Conservation (phyloP, 352 stramenopile genomes). For the Pythium rhizo-oryzae region DNA sequence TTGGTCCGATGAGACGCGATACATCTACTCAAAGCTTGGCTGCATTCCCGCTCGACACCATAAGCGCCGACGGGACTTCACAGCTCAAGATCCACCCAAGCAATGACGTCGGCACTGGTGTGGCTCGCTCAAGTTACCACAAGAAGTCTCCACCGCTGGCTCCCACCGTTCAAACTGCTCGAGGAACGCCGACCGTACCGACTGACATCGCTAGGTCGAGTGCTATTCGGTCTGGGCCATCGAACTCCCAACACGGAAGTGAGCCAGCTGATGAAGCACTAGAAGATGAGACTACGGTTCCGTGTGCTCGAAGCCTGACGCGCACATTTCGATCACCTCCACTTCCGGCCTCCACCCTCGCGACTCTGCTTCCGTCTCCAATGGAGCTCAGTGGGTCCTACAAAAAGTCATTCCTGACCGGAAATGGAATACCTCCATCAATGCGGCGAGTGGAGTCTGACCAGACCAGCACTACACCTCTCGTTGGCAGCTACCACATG, state of each 20-base stretch:
- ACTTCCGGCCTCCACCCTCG: neutral
- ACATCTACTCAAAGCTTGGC: neutral
- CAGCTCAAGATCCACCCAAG: neutral
- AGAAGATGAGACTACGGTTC: neutral
- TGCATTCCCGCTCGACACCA: neutral
- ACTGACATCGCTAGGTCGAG: neutral
- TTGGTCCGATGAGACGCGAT: slow-evolving; percentile 14
- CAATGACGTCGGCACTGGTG: neutral
- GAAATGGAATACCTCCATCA: slow-evolving; percentile 20
- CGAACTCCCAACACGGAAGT: neutral
- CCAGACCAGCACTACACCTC: slow-evolving; percentile 13
- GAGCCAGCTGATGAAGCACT: neutral
- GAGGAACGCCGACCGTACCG: neutral
- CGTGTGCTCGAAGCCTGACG: slow-evolving; percentile 9
- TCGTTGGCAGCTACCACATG: slow-evolving; percentile 13
- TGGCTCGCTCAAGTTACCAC: neutral
- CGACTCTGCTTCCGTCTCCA: slow-evolving; percentile 16
- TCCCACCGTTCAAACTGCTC: neutral
- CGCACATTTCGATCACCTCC: slow-evolving; percentile 17
- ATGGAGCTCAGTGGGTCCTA: slow-evolving; percentile 32
- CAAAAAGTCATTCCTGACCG: slow-evolving; percentile 29
- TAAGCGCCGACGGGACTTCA: neutral
- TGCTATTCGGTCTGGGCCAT: neutral
- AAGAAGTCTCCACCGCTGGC: slow-evolving; percentile 10
- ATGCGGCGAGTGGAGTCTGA: slow-evolving; percentile 17